Base-by-base conservation (phyloP, 2,329 filamentous ascomycete genomes). In the Pseudovirgaria hyperparasitica region DNA sequence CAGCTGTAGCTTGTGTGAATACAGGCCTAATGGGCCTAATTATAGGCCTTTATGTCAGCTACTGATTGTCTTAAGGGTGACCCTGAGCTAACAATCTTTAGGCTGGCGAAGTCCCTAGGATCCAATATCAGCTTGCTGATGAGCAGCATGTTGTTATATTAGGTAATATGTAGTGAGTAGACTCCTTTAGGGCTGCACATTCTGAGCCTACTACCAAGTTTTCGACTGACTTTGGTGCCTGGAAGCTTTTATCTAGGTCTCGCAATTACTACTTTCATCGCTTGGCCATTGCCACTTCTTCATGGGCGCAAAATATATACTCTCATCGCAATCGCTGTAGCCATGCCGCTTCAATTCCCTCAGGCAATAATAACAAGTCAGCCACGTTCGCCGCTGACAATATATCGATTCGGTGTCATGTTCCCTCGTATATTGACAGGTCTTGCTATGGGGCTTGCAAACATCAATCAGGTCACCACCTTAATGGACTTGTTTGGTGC, bases 271-370 rank as follows among this genome's bases (percentile, higher is more conserved):
- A 80, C 74, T 0, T 66, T 82, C 30, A 55, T 82, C 32, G 70
- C 69, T 38, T 86, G 80, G 80, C 77, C 80, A 3, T 54, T 85
- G 5, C 76, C 79, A 5, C 60, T 82, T 5, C 62, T 86, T 2
- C 79, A 86, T 45, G 80, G 81, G 4, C 67, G 80, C 8, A 84
- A 84, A 43, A 76, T 78, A 1, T 86, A 86, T 42, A 72, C 77
- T n/a, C 57, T 85, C 19, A 62, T 70, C 16, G 68, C 78, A 12
- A 62, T 86, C 27, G 67, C 71, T 2, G 45, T 84, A 17, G 70
- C 79, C 5, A 67, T 86, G 56, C 77, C 79, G 4, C 58, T 86
- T 0, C 65, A 85, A 19, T 81, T 85, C 30, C 79, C 79, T 0
- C 80, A 87, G 46, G 80, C 79, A 1, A 56, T 85, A 20, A 64